Percentiles rank a stretch among this genome's conserved stretches.
phyloP scores from a whole-genome alignment of 1,284 basidiomycete genomes.

The Agroathelia rolfsii region DNA sequence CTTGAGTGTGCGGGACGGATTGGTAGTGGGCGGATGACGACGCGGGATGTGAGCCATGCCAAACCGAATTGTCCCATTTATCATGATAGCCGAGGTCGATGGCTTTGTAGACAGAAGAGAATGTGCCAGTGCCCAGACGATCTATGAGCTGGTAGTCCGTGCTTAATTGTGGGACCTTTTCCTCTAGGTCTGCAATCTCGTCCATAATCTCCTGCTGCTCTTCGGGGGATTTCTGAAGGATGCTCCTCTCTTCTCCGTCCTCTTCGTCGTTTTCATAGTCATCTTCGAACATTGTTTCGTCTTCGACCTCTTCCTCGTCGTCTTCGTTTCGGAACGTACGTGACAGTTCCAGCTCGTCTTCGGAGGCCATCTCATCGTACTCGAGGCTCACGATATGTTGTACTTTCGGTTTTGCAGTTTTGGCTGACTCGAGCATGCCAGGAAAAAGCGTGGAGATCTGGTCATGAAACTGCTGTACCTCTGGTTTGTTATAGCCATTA shows the following conservation, averaged over 20 bases:
- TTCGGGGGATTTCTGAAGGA: slow-evolving; percentile 47
- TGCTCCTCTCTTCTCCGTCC: slow-evolving; percentile 48
- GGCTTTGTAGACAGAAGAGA: slow-evolving; percentile 98
- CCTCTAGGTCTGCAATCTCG: slow-evolving; percentile 63
- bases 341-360: slow-evolving; percentile 35
- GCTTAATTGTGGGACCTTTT: slow-evolving; percentile 50
- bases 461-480: slow-evolving; percentile 38
- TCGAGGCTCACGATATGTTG: slow-evolving; percentile 28
- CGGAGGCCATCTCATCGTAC: slow-evolving; percentile 41
- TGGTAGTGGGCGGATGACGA: slow-evolving; percentile 54
- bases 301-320: slow-evolving; percentile 26
- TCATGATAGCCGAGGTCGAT: slow-evolving; percentile 70
- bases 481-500: slow-evolving; percentile 27
- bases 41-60: slow-evolving; percentile 62
- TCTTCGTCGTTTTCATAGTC: slow-evolving; percentile 24
- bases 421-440: slow-evolving; percentile 13
- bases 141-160: slow-evolving; percentile 81
- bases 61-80: slow-evolving; percentile 75
- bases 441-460: slow-evolving; percentile 39
- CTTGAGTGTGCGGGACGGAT: slow-evolving; percentile 29
- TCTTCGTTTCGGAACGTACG: slow-evolving; percentile 19
- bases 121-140: slow-evolving; percentile 92
- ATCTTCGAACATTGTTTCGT: slow-evolving; percentile 18
- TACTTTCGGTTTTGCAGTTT: slow-evolving; percentile 15
- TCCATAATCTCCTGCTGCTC: slow-evolving; percentile 68